Conservation (phyloP, 2,329 filamentous ascomycete genomes). For the Trichoderma sp. region DNA sequence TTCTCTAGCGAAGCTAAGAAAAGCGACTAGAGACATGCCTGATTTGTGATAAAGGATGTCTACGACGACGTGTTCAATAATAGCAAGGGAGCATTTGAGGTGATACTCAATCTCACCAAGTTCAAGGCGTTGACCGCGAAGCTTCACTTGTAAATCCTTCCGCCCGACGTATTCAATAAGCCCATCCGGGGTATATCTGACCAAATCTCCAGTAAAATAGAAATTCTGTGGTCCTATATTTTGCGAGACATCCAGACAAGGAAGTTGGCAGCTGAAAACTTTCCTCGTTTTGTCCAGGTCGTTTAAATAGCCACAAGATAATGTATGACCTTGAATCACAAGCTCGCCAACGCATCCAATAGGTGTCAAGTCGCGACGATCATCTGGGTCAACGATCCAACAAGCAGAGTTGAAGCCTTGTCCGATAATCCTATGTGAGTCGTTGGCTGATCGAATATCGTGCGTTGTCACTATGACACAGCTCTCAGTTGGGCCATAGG, state of each 20-base stretch:
- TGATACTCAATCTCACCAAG: conserved; percentile 16
- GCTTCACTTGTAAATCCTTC: conserved; percentile 15
- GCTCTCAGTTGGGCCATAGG: conserved; percentile 42
- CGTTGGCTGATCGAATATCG: neutral
- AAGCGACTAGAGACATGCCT: neutral
- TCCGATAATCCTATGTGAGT: conserved; percentile 13
- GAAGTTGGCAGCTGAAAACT: conserved; percentile 45
- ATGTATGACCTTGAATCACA: conserved; percentile 40
- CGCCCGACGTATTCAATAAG: conserved; percentile 10
- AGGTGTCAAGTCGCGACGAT: conserved; percentile 24
- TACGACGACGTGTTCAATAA: conserved; percentile 3
- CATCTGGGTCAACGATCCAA: conserved; percentile 25
- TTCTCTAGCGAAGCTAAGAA: neutral
- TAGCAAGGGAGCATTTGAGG: neutral
- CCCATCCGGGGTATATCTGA: conserved; percentile 8
- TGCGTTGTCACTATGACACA: conserved; percentile 26
- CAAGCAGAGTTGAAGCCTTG: conserved; percentile 1
- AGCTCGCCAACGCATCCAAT: conserved; percentile 32
- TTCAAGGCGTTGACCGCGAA: conserved; percentile 17
- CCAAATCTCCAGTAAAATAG: conserved; percentile 12
- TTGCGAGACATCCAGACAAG: neutral
- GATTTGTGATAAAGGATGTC: conserved; percentile 6
- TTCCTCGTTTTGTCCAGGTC: conserved; percentile 37
- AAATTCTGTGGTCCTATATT: conserved; percentile 10
- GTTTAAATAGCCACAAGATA: conserved; percentile 49